Evolutionary conservation across 1,139 yeast species (phyloP), one percentile per base, ranked within the genome.

Genomic region (Saccharomycopsis phalli): DNA sequence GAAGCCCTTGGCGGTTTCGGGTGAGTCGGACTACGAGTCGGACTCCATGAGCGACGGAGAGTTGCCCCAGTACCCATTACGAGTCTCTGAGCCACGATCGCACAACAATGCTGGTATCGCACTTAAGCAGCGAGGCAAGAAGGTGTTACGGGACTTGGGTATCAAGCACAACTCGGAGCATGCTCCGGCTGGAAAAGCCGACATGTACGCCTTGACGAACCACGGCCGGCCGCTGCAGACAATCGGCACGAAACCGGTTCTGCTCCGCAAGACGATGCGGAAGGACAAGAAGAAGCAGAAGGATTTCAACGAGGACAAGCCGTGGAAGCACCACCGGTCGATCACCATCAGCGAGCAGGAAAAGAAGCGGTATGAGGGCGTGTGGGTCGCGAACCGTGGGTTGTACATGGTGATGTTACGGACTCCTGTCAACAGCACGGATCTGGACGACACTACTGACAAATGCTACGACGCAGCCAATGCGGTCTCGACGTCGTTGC

Each of bases 351-450:
- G 81, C 0, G 87, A 80, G 22, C 70, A 67, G 28, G 97, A 91
- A 56, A 67, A 84, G 45, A 87, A 86, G 54, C 62, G 97, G 37
- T 88, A 88, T 57, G 96, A 87, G 57, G 94, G 94, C 13, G 70
- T 91, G 20, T 91, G 95, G 95, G 94, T 81, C 0, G 76, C 94
- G 36, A 91, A 91, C 54, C 74, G 73, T 47, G 94, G 93, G 1
- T 53, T 65, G 8, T 81, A 81, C 52, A 56, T 80, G 47, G 68
- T 64, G 40, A 50, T 59, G n/a, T 49, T 55, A 30, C 25, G 26
- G 7, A 29, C 18, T 2, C 35, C 25, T 6, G 25, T 27, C 20
- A 31, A 43, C n/a, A 7, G 23, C n/a, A 55, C 3, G 53, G 58
- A 11, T 13, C n/a, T 4, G 30, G 27, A 32, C 21, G 17, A 31